phyloP scores from a whole-genome alignment of 192 early-diverging fungal species.

The Entomortierella lignicola region DNA sequence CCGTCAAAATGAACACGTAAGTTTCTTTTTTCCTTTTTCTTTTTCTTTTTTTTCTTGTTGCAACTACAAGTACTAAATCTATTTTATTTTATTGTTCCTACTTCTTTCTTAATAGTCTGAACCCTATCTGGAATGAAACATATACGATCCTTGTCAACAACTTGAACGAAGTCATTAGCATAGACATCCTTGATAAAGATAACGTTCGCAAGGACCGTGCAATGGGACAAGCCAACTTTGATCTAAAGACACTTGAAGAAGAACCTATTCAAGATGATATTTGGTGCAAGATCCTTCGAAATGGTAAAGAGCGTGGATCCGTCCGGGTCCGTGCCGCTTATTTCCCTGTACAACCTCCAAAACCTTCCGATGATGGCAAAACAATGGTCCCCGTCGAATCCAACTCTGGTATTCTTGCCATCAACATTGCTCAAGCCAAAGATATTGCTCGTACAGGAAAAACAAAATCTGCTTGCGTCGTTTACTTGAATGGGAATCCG shows the following conservation, averaged over 20 bases:
- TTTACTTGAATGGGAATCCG: slow-evolving; percentile 63
- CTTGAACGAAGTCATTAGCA: slow-evolving; percentile 75
- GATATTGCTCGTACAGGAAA: slow-evolving; percentile 65
- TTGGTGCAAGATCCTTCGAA: slow-evolving; percentile 50
- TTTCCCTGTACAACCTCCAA: slow-evolving; percentile 26
- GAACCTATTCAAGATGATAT: slow-evolving; percentile 59
- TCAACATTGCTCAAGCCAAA: slow-evolving; percentile 75
- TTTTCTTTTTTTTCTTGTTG: too few species aligned
- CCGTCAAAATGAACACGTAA: slow-evolving; percentile 75
- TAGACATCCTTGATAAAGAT: slow-evolving; percentile 89
- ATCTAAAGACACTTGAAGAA: slow-evolving; percentile 58
- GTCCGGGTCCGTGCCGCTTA: slow-evolving; percentile 46
- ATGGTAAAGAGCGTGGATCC: slow-evolving; percentile 45
- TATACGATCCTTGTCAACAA: slow-evolving; percentile 80
- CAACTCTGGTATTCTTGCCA: slow-evolving; percentile 72
- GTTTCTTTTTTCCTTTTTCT: neutral
- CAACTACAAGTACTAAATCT: neutral
- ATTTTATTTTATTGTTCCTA: too few species aligned
- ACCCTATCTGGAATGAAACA: slow-evolving; percentile 91
- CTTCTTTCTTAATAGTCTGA: slow-evolving; percentile 40
- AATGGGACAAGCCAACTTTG: slow-evolving; percentile 71
- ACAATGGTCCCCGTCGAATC: slow-evolving; percentile 54
- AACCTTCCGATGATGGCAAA: slow-evolving; percentile 29
- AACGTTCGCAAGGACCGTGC: slow-evolving; percentile 76
- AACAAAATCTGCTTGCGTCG: slow-evolving; percentile 63